These are phyloP conservation scores for Holtermanniella nyarrowii DNA, from an alignment of 768 basidiomycete species.

Conservation along the genomic window DNA sequence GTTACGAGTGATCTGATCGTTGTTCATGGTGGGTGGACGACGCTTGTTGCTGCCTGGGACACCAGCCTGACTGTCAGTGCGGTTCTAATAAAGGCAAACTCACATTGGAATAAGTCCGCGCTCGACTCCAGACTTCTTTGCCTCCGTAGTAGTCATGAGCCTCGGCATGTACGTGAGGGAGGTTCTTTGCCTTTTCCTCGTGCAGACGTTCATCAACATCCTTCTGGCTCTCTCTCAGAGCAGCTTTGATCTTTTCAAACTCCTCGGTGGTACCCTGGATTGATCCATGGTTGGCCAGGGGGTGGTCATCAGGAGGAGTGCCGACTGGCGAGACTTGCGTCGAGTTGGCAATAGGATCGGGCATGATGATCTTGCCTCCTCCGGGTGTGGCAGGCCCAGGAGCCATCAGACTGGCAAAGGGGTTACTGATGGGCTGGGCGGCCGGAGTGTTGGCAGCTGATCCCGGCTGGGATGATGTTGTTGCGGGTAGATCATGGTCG, in stretches of 20 bases:
- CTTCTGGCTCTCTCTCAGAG: slow-evolving; percentile 14
- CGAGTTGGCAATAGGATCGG: not conserved
- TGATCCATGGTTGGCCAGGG: not conserved
- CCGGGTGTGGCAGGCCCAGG: slow-evolving; percentile 5
- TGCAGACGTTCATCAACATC: slow-evolving; percentile 15
- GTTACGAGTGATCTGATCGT: slow-evolving; percentile 61
- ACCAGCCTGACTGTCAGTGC: slow-evolving; percentile 49
- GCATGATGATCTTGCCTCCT: not conserved
- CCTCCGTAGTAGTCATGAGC: slow-evolving; percentile 75
- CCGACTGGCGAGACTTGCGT: not conserved
- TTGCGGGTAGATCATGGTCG: slow-evolving; percentile 32
- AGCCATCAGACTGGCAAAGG: slow-evolving; percentile 2
- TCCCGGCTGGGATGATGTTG: slow-evolving; percentile 17
- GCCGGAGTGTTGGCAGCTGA: slow-evolving; percentile 21
- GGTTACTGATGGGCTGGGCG: slow-evolving; percentile 10
- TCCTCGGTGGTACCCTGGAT: not conserved
- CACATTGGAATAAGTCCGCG: slow-evolving; percentile 81
- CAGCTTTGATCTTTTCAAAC: slow-evolving; percentile 1
- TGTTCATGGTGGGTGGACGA: slow-evolving; percentile 60
- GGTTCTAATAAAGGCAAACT: slow-evolving; percentile 27
- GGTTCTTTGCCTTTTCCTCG: slow-evolving; percentile 11
- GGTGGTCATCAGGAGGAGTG: not conserved
- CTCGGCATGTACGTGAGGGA: slow-evolving; percentile 51
- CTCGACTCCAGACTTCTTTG: slow-evolving; percentile 64
- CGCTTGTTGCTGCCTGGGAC: slow-evolving; percentile 64